These are phyloP conservation scores for Xylaria digitata DNA, from an alignment of 2,329 filamentous ascomycete genomes.

Conservation along the genomic window DNA sequence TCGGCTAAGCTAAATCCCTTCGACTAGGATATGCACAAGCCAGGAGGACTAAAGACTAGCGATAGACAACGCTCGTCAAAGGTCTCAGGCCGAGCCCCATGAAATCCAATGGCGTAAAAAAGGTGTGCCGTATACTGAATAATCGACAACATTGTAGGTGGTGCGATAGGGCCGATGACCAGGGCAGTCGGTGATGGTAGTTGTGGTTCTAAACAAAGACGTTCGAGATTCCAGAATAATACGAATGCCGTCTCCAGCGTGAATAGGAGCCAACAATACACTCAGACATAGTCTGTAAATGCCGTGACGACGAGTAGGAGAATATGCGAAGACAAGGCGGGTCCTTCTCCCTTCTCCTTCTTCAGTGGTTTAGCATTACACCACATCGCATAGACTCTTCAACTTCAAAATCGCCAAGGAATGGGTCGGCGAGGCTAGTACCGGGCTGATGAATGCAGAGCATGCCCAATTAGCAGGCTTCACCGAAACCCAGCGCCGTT, in stretches of 20 bases:
- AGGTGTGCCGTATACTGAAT: neutral
- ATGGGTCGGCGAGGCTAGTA: neutral
- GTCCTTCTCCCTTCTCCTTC: no score
- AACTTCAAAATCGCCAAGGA: neutral
- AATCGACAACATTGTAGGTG: neutral
- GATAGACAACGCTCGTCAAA: neutral
- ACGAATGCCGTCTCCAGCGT: conserved; percentile 27
- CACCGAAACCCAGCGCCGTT: neutral
- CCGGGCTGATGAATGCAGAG: neutral
- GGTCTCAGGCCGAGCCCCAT: neutral
- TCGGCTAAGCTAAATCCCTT: neutral
- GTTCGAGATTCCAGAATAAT: neutral
- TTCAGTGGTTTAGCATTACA: neutral
- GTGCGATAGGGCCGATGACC: neutral
- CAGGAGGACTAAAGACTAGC: neutral
- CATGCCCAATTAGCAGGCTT: neutral
- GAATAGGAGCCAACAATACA: conserved; percentile 21
- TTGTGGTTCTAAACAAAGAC: neutral
- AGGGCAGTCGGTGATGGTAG: neutral
- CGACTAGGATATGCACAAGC: neutral
- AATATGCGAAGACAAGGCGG: conserved; percentile 1
- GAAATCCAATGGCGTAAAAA: conserved; percentile 1
- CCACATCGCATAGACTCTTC: neutral
- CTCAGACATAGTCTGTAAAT: conserved; percentile 17
- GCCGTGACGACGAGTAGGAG: neutral